Base-by-base conservation (phyloP, 2,329 filamentous ascomycete genomes). In the Fusarium nelsonii region DNA sequence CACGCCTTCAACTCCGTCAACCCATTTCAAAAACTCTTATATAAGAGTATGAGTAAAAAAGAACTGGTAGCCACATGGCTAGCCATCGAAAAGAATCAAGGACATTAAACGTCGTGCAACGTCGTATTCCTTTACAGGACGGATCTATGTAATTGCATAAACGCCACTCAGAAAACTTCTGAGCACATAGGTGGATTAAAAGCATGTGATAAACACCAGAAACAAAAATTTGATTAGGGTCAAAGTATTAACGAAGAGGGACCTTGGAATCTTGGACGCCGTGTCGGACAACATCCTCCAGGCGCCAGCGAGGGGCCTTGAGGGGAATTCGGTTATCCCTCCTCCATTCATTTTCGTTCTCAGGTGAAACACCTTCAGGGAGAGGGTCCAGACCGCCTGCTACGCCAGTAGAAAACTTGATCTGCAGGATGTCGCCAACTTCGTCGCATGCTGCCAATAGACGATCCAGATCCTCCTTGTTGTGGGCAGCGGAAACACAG, bases 351-450 rank as follows among this genome's bases (percentile, higher is more conserved):
- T 86, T 83, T 79, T 97, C 92, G 78, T 91, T 89, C 76, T 95
- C 89, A 11, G 89, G 85, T 0, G 87, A 86, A 39, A 93, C 84
- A 16, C 89, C 91, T 36, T 92, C 91, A 5, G 90, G 90, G 4
- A 95, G 84, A 10, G 92, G 90, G 50, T 93, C 88, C 37, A 92
- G 88, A 59, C 96, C 96, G 69, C 96, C 96, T 14, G 96, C 95
- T 74, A 97, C 89, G 71, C 96, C 96, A 15, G 92, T 97, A n/a
- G 94, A 97, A 82, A 97, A 97, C 83, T 97, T 98, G 77, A 99
- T 86, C 81, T 98, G 94, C 58, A 99, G 83, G 23, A 97, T 87
- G 70, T 97, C 93, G 59, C 95, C 94, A 58, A 97, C 90, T 80
- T 98, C 92, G 76, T 98, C 93, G 75, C 95, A 98, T 16, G 96